Evolutionary conservation across 371 early-diverging fungal species (phyloP), one percentile per base, ranked within the genome.

Genomic region (Basidiobolus meristosporus): DNA sequence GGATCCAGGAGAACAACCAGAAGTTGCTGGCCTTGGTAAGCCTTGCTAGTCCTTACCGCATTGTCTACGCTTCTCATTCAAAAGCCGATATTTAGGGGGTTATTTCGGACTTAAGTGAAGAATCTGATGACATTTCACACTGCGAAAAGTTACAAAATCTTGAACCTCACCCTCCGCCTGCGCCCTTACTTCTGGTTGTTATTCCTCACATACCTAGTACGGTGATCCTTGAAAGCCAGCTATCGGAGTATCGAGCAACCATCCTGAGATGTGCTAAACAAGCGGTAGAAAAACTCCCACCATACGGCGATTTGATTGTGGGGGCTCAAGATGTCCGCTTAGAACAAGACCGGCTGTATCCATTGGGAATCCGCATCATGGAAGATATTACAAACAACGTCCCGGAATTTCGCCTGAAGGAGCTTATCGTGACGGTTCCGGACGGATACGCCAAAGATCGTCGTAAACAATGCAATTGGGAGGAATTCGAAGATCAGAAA

Each of bases 401-500:
- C 0, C 59, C 60, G 7, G 50, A 51, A 16, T 48, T 87, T 16
- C 61, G 65, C 18, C 61, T 89, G 14, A 84, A 82, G 42, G 90
- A 89, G 39, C 60, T 76, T 64, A 76, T 87, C 0, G 72, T 82
- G 1, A 73, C 74, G 11, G 84, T 89, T 0, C 84, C 86, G 12
- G 74, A 80, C 35, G 87, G 90, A 7, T 76, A 77, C 43, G 68
- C 75, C 1, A 70, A 73, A 36, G 69, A 79, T 40, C 65, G 77
- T 12, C 54, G 59, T 20, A 60, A 57, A 39, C 46, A 45, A 31
- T 45, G 40, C n/a, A 50, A 45, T 23, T 31, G 39, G 18, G 52
- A 52, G 31, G 59, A 62, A 41, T 23, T 37, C 12, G 45, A 44
- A 29, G 40, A 46, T 1, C 40, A 48, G 12, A 43, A 43, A 28